phyloP scores from a whole-genome alignment of 2,329 filamentous ascomycete genomes.

The Lachnellula occidentalis region DNA sequence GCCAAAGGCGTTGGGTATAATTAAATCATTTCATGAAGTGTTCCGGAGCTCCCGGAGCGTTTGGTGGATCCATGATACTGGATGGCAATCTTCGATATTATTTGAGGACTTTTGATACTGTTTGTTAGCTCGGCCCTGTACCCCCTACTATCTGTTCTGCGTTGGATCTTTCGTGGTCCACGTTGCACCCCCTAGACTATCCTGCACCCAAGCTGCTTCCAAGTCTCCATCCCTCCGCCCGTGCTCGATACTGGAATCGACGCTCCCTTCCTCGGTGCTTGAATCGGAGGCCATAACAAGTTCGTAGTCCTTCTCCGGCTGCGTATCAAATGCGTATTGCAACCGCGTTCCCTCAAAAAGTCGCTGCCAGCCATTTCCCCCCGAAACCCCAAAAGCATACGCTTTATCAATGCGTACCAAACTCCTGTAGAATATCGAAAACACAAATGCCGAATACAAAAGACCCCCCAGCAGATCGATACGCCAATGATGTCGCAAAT shows the following conservation, averaged over 20 bases:
- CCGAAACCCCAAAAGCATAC: conserved; percentile 23
- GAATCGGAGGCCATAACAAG: conserved; percentile 7
- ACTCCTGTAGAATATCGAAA: conserved; percentile 43
- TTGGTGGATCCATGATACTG: neutral
- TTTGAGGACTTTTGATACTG: neutral
- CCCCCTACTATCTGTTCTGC: neutral
- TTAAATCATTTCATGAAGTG: neutral
- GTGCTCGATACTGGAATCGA: conserved; percentile 4
- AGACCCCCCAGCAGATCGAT: conserved; percentile 84
- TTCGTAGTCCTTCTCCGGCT: conserved; percentile 18
- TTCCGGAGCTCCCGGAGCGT: neutral
- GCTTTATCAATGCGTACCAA: conserved; percentile 25
- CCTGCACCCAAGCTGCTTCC: conserved; percentile 19
- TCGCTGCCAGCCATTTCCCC: conserved; percentile 26
- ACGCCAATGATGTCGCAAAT: conserved; percentile 91
- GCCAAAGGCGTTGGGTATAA: neutral
- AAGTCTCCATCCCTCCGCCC: conserved; percentile 13
- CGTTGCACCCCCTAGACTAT: conserved; percentile 10
- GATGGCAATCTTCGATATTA: neutral
- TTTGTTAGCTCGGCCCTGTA: neutral
- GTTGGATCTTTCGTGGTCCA: conserved; percentile 12
- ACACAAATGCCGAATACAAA: conserved; percentile 68
- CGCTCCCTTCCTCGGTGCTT: conserved; percentile 5
- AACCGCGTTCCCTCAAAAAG: conserved; percentile 22
- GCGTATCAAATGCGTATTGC: conserved; percentile 23